Base-by-base conservation (phyloP, 2,329 filamentous ascomycete genomes). In the Ophiostoma sp. region DNA sequence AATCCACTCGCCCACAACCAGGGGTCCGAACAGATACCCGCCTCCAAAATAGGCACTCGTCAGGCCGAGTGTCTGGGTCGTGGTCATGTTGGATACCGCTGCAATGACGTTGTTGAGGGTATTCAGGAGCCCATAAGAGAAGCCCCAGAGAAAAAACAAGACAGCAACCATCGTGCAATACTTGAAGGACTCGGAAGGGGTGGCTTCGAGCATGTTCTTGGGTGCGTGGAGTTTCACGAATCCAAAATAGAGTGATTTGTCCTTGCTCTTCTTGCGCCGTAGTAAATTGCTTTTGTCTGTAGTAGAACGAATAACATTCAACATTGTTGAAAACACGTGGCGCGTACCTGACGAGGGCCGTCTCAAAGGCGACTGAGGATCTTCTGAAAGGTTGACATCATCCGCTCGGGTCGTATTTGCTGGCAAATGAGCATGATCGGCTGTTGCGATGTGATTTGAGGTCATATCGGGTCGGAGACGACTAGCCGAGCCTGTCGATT, bases 81-180 rank as follows among this genome's bases (percentile, higher is more conserved):
- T 77, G 0, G 81, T 84, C 82, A 90, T 88, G 36, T 83, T 74
- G 14, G 88, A 84, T 5, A 92, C 84, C 12, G 78, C 75, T 47
- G 89, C 86, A 66, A 92, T 88, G 38, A 87, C 86, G 27, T 83
- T 84, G 75, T 96, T 96, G 41, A 97, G 83, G 0, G 89, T 89
- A 74, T 95, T 92, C 3, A 97, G 81, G 1, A 97, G 83, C 0
- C 93, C 93, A 73, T 97, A 97, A 0, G 92, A 93, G 69, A 97
- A 89, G 0, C 93, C 93, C 93, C 92, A 73, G 2, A 97, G 80
- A 72, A 96, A 87, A 78, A 97, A 96, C 0, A 97, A 81, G 6
- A 93, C 84, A 0, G 90, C 91, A 36, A 96, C 92, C 71, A 92
- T 81, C 16, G 85, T 83, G 74, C 90, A 88, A 71, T 92, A 91